Evolutionary conservation across 148 eudicot genomes (phyloP).

Genomic region (Amaranthus palmeri): DNA sequence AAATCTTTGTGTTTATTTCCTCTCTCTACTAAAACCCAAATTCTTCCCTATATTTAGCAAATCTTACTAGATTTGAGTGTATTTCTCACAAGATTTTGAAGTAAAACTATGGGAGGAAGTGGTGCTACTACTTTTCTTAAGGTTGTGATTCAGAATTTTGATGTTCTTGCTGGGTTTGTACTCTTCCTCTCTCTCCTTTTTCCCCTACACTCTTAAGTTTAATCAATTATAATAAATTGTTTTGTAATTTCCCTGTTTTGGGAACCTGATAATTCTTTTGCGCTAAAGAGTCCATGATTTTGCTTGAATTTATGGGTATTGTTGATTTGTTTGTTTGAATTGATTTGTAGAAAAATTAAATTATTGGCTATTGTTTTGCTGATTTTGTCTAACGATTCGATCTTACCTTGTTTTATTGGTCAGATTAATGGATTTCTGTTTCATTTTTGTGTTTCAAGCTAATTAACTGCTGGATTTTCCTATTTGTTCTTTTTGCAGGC

Average conservation of each 20-base stretch:
- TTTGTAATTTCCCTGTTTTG: too few relatives aligned
- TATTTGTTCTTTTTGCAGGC: constrained; percentile 54
- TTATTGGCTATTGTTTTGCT: neutral
- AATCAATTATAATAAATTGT: too few relatives aligned
- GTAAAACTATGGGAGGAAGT: constrained; percentile 45
- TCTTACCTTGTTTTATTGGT: neutral
- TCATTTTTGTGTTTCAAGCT: too few relatives aligned
- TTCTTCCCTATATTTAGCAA: neutral
- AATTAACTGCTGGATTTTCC: too few relatives aligned
- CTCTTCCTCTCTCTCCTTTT: neutral
- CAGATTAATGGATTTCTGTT: neutral
- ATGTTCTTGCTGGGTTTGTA: constrained; percentile 83
- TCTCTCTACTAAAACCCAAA: neutral
- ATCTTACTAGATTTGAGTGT: neutral
- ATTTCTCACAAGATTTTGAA: neutral
- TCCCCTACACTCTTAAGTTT: neutral
- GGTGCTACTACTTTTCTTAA: constrained; percentile 59
- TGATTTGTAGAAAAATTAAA: neutral
- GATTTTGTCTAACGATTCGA: neutral
- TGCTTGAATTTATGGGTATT: constrained; percentile 4
- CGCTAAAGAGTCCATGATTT: too few relatives aligned
- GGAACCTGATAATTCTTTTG: too few relatives aligned
- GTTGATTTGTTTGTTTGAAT: neutral
- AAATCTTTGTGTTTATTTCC: neutral
- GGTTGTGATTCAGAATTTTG: constrained; percentile 56